phyloP scores from a whole-genome alignment of 169 alveolate genomes.

The Cryptosporidium tyzzeri region DNA sequence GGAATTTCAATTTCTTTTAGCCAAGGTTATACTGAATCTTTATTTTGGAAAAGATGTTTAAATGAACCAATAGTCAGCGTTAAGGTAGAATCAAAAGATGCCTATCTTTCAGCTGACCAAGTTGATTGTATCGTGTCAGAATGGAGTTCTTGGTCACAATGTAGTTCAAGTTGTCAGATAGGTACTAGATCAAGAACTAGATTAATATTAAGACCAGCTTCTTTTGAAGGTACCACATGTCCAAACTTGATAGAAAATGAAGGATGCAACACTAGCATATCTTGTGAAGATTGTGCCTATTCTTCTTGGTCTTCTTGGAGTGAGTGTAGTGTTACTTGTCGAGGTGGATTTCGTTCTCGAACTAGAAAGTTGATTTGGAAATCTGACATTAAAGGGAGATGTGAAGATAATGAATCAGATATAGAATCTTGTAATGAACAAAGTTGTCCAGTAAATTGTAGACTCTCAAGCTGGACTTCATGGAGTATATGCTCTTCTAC shows the following conservation, averaged over 20 bases:
- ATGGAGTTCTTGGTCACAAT: constrained; percentile 74
- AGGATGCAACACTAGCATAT: constrained; percentile 42
- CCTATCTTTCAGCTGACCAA: constrained; percentile 56
- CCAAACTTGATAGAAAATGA: constrained; percentile 57
- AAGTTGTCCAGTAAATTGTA: constrained; percentile 53
- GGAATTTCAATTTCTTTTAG: constrained; percentile 47
- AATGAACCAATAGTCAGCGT: constrained; percentile 72
- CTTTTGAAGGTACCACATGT: constrained; percentile 61
- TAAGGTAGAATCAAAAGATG: constrained; percentile 36
- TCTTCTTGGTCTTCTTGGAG: constrained; percentile 58
- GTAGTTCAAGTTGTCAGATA: constrained; percentile 59
- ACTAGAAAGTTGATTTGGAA: constrained; percentile 74
- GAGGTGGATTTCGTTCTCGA: constrained; percentile 43
- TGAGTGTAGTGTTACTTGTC: constrained; percentile 47
- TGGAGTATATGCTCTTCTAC: constrained; percentile 71
- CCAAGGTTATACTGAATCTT: constrained; percentile 59
- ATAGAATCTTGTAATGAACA: constrained; percentile 57
- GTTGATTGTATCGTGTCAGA: constrained; percentile 73
- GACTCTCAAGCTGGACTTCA: constrained; percentile 43
- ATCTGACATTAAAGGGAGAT: constrained; percentile 39
- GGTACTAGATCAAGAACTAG: constrained; percentile 74
- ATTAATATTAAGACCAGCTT: constrained; percentile 42
- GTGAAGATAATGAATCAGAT: constrained; percentile 35
- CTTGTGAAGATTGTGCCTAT: constrained; percentile 57
- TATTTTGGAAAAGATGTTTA: constrained; percentile 70